Percentiles rank a stretch among this genome's conserved stretches.
Conservation (phyloP, 1,284 basidiomycete species). For the Cutaneotrichosporon sp. region DNA sequence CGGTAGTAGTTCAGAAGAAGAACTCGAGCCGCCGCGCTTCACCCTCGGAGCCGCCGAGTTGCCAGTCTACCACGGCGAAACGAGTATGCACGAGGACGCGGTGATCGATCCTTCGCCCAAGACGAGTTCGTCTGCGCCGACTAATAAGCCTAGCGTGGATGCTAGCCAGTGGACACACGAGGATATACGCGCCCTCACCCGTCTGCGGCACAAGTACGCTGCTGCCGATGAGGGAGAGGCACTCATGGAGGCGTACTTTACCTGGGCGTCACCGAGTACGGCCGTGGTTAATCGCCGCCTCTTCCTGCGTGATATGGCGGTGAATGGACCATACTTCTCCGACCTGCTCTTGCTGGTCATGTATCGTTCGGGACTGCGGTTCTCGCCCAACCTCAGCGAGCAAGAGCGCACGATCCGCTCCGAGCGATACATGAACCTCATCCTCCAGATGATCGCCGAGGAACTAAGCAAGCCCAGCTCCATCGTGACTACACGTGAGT, state of each 20-base stretch:
- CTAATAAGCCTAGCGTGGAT: conserved; percentile 14
- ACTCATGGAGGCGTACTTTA: conserved; percentile 29
- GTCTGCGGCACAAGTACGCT: conserved; percentile 28
- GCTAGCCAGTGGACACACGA: conserved; percentile 19
- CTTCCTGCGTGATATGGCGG: conserved; percentile 32
- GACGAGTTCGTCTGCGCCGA: conserved; percentile 1
- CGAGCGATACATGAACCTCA: conserved; percentile 26
- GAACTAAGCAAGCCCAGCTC: conserved; percentile 26
- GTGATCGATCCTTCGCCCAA: conserved; percentile 14
- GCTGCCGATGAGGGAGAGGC: conserved; percentile 29
- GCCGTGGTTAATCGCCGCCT: conserved; percentile 22
- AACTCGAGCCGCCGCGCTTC: conserved; percentile 27
- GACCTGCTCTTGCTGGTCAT: conserved; percentile 29
- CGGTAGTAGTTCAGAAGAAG: conserved; percentile 4
- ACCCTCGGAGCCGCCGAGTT: conserved; percentile 24
- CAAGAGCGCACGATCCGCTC: conserved; percentile 23
- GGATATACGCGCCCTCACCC: conserved; percentile 24
- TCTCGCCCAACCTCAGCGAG: conserved; percentile 24
- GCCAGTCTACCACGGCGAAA: conserved; percentile 27
- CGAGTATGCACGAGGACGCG: conserved; percentile 22
- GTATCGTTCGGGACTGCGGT: conserved; percentile 27
- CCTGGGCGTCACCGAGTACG: conserved; percentile 25
- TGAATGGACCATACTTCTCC: conserved; percentile 29
- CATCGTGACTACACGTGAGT: conserved; percentile 23
- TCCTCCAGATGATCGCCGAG: conserved; percentile 27